phyloP scores from a whole-genome alignment of 345 rosid species.

The Fremontodendron californicum region DNA sequence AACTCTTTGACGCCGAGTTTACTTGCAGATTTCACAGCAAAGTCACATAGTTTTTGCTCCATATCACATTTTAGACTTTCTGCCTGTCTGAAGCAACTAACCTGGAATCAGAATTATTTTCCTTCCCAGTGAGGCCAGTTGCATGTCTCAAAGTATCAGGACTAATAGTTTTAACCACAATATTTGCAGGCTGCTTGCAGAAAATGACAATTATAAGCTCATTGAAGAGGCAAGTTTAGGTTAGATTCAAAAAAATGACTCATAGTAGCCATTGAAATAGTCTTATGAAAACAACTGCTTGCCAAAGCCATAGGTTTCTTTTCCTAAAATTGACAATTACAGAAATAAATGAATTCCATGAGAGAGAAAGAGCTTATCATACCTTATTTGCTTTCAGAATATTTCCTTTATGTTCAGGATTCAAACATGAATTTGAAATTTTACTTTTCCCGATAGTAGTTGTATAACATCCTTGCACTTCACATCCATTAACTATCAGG shows the following conservation, averaged over 20 bases:
- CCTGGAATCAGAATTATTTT: conserved; percentile 18
- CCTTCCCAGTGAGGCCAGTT: conserved; percentile 9
- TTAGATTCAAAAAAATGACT: not conserved
- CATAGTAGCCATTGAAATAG: not conserved
- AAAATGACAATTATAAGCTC: conserved; percentile 12
- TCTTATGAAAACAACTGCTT: not conserved
- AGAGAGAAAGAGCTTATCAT: not conserved
- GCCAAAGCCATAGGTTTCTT: not conserved
- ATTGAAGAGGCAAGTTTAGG: conserved; percentile 2
- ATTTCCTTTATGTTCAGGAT: conserved; percentile 20
- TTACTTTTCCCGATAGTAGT: conserved; percentile 14
- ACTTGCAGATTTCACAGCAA: conserved; percentile 16
- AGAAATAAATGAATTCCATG: not conserved
- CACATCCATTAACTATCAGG: conserved; percentile 1
- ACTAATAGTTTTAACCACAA: conserved; percentile 12
- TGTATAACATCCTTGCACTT: conserved; percentile 9
- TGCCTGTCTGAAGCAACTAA: conserved; percentile 14
- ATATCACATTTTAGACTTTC: conserved; percentile 16
- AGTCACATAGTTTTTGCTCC: conserved; percentile 27
- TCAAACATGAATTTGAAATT: conserved; percentile 18
- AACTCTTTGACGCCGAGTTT: conserved; percentile 18
- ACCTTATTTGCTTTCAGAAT: conserved; percentile 24
- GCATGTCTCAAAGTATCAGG: conserved; percentile 17
- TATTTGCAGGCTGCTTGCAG: conserved; percentile 30
- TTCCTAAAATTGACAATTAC: not conserved